These are phyloP conservation scores for Acanthamoeba sp. DNA, from an alignment of 208 protist genomes.

Conservation along the genomic window DNA sequence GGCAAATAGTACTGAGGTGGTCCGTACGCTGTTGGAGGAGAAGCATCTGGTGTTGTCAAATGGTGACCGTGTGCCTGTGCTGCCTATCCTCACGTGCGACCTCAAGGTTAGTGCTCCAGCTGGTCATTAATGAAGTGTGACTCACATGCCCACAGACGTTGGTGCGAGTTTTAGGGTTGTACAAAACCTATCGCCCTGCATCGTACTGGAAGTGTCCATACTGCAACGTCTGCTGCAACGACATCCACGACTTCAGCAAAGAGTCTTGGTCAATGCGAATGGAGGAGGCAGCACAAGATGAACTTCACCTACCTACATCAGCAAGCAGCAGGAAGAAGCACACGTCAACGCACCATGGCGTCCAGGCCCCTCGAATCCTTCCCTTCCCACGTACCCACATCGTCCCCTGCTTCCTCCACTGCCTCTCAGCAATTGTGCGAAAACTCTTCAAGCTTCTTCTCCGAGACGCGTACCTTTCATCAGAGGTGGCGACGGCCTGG, in stretches of 20 bases:
- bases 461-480: background rate
- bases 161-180: background rate
- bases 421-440: background rate
- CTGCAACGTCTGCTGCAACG: background rate
- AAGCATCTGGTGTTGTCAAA: background rate
- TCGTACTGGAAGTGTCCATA: background rate
- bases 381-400: background rate
- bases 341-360: background rate
- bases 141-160: background rate
- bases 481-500: background rate
- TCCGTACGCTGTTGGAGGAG: background rate
- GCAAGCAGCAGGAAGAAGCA: background rate
- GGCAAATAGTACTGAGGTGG: background rate
- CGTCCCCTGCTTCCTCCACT: background rate
- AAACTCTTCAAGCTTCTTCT: slow-evolving; percentile 2
- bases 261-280: background rate
- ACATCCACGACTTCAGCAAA: background rate
- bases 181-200: background rate
- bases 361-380: background rate
- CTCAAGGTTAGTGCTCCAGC: background rate
- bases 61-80: background rate
- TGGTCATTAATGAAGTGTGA: no score
- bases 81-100: slow-evolving; percentile 62
- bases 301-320: background rate
- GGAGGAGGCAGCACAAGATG: background rate